Conservation (phyloP, 2,329 filamentous ascomycete genomes). For the Mycosphaerella arachidis region DNA sequence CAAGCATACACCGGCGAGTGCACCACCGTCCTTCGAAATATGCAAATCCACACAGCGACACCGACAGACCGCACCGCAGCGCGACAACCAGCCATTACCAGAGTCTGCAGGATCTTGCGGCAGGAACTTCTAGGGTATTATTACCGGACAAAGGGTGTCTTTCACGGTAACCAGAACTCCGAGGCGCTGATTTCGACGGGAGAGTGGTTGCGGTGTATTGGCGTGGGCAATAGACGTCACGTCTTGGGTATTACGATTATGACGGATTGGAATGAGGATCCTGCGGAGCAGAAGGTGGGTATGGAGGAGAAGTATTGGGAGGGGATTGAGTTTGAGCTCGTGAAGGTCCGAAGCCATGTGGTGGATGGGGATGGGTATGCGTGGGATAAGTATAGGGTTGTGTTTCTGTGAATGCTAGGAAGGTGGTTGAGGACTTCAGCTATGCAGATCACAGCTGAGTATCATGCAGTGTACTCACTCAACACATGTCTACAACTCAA, state of each 20-base stretch:
- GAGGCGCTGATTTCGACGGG: no score
- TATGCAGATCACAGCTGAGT: background rate
- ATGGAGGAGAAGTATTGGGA: background rate
- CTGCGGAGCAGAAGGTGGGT: background rate
- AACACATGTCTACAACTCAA: conserved; percentile 15
- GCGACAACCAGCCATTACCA: background rate
- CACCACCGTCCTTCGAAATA: background rate
- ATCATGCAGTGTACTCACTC: background rate
- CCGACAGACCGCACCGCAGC: background rate
- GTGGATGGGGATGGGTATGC: background rate
- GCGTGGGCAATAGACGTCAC: background rate
- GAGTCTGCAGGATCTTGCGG: background rate
- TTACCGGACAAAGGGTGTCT: background rate
- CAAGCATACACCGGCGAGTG: background rate
- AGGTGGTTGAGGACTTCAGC: background rate
- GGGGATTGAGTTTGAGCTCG: background rate
- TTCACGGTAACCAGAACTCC: background rate
- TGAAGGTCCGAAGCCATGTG: background rate
- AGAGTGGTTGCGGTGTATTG: background rate
- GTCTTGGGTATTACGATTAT: background rate
- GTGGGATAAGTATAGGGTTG: background rate
- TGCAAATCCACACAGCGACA: background rate
- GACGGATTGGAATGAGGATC: background rate
- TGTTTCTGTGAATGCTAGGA: background rate
- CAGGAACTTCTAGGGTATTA: background rate